Evolutionary conservation across 768 basidiomycete species (phyloP), one percentile per base, ranked within the genome.

Genomic region (Mycena polygramma): DNA sequence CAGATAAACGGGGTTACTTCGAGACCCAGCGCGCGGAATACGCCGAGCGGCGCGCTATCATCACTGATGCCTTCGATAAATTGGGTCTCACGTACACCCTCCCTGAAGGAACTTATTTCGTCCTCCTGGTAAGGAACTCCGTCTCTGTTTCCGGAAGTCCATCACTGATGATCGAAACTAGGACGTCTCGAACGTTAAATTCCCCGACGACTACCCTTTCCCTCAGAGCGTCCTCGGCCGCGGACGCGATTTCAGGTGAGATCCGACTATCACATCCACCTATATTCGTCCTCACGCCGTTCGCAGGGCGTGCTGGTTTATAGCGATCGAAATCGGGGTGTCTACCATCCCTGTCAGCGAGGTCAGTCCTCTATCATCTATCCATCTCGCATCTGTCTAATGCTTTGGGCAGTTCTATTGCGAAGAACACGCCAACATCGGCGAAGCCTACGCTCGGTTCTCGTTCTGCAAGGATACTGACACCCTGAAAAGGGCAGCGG

Each of bases 391-490:
- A 36, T 53, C 57, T 61, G 26, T n/a, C 22, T 66, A 7, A 60
- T 51, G 20, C 14, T 24, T 7, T 17, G n/a, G 52, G 43, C 68
- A 97, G 94, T 98, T 98, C 82, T 98, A 97, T 82, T 96, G 95
- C 77, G 87, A 91, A 73, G 94, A 95, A 66, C 97, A 98, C 77
- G 87, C 90, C 35, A 81, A 81, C 66, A 94, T 98, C 63, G 97
- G 97, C 35, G 96, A 97, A 79, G 91, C 85, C 55, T 97, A 92
- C 77, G 91, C 88, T 24, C 89, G 95, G 65, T 98, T 99, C 78
- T 92, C 96, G 1, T 96, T 98, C 85, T 98, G 98, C 86, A 99
- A 99, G 78, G 97, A 99, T 75, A 72, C 90, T 22, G 94, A 94
- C 49, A 97, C 95, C 0, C 86, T 99, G 19, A 87, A 83, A 69